A percentile compares a stretch with the other conserved stretches of the same genome.
These are phyloP conservation scores for Musa itinerans DNA, from an alignment of 176 grass and related monocot species.

Conservation along the genomic window DNA sequence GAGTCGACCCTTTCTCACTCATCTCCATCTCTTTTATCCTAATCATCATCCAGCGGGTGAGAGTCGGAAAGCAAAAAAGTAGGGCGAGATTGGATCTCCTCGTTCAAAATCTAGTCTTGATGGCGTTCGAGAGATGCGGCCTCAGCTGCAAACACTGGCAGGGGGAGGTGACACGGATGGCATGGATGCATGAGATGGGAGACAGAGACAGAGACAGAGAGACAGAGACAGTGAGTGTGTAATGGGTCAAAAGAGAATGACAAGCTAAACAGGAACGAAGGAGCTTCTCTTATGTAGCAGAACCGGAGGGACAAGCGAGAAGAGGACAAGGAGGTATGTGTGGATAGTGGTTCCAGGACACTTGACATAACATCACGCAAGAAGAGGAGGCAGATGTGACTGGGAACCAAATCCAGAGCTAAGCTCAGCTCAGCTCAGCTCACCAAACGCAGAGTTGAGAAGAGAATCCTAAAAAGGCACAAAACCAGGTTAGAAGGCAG, in stretches of 20 bases:
- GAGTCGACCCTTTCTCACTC: neutral
- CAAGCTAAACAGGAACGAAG: neutral
- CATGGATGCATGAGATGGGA: no score
- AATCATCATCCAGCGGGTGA: neutral
- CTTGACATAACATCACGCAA: neutral
- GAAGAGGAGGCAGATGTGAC: neutral
- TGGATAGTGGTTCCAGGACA: neutral
- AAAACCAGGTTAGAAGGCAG: neutral
- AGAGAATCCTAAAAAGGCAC: neutral
- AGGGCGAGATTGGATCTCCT: neutral
- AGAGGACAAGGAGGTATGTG: no score
- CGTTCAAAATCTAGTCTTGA: neutral
- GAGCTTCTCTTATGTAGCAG: neutral
- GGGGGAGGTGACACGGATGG: no score
- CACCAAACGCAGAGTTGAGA: neutral
- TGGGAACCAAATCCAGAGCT: neutral
- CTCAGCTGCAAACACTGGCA: no score
- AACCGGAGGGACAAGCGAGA: neutral
- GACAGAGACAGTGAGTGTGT: no score
- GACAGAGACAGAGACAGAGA: no score
- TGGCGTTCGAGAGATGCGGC: no score
- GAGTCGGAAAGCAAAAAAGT: neutral
- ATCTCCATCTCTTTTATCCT: slow-evolving; percentile 6
- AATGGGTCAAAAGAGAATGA: no score
- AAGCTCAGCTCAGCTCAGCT: neutral